phyloP scores from a whole-genome alignment of 2,329 filamentous ascomycete genomes.

The Exophiala mesophila region DNA sequence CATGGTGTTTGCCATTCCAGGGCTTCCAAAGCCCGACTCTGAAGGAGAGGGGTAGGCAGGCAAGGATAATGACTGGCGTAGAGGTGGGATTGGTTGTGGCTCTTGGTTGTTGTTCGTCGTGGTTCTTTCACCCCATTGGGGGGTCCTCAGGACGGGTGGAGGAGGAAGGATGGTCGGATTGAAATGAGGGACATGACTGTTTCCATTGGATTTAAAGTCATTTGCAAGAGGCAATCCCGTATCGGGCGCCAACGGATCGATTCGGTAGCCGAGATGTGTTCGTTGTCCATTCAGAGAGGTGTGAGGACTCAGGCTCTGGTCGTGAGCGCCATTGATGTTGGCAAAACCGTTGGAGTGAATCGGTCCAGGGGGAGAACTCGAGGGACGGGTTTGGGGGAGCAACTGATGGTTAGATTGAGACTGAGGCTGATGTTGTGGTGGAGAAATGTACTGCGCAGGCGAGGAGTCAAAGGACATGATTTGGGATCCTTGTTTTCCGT shows the following conservation, averaged over 20 bases:
- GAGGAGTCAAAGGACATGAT: slow-evolving; percentile 31
- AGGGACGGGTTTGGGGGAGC: slow-evolving; percentile 8
- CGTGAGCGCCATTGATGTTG: slow-evolving; percentile 1
- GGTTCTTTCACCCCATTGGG: slow-evolving; percentile 20
- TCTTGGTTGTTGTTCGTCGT: slow-evolving; percentile 6
- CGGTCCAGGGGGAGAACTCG: slow-evolving; percentile 5
- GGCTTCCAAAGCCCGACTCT: slow-evolving; percentile 25
- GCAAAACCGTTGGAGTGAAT: neutral
- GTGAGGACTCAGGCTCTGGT: neutral
- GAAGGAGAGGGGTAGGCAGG: slow-evolving; percentile 25
- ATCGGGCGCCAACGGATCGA: slow-evolving; percentile 12
- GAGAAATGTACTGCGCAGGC: slow-evolving; percentile 9
- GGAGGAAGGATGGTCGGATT: slow-evolving; percentile 15
- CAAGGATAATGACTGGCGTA: slow-evolving; percentile 11
- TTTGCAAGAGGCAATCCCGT: slow-evolving; percentile 8
- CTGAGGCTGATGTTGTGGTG: slow-evolving; percentile 10
- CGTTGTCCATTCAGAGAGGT: neutral
- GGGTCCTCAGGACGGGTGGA: slow-evolving; percentile 23
- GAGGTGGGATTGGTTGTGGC: slow-evolving; percentile 3
- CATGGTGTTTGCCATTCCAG: slow-evolving; percentile 18
- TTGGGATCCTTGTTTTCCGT: slow-evolving; percentile 31
- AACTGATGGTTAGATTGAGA: slow-evolving; percentile 9
- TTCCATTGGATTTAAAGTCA: slow-evolving; percentile 7
- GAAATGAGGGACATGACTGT: slow-evolving; percentile 8
- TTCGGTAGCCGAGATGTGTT: slow-evolving; percentile 5